Percentiles rank a stretch among this genome's conserved stretches.
Conservation (phyloP, 2,329 filamentous ascomycete species). For the Macrophomina phaseolina region DNA sequence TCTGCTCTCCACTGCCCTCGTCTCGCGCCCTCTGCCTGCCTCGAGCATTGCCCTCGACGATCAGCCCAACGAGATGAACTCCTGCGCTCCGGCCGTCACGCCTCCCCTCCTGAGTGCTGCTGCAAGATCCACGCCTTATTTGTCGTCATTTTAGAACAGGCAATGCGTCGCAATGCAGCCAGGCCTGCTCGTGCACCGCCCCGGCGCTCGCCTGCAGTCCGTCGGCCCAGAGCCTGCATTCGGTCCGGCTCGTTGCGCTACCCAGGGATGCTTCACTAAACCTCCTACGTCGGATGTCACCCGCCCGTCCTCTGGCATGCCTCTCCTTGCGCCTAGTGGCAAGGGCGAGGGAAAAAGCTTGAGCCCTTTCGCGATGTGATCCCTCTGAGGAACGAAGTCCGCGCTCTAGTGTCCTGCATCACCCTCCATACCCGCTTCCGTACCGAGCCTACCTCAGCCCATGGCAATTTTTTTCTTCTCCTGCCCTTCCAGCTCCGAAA, state of each 20-base stretch:
- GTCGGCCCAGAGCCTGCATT: not conserved
- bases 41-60: too few relatives aligned
- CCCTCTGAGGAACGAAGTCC: constrained; percentile 4
- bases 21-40: not conserved
- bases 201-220: not conserved
- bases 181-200: constrained; percentile 5
- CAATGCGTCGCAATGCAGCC: not conserved
- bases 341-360: not conserved
- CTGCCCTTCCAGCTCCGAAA: not conserved
- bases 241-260: constrained; percentile 14
- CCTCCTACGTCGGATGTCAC: constrained; percentile 13
- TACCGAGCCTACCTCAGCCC: not conserved
- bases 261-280: constrained; percentile 1
- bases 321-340: not conserved
- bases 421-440: not conserved
- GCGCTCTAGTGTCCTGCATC: not conserved
- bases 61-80: too few relatives aligned
- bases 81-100: too few relatives aligned
- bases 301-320: not conserved
- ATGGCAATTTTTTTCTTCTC: not conserved
- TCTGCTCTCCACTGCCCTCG: not conserved
- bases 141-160: not conserved
- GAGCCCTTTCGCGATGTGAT: not conserved
- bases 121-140: not conserved
- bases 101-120: not conserved